phyloP scores from a whole-genome alignment of 192 early-diverging fungal genomes.

The Umbelopsis sp. region DNA sequence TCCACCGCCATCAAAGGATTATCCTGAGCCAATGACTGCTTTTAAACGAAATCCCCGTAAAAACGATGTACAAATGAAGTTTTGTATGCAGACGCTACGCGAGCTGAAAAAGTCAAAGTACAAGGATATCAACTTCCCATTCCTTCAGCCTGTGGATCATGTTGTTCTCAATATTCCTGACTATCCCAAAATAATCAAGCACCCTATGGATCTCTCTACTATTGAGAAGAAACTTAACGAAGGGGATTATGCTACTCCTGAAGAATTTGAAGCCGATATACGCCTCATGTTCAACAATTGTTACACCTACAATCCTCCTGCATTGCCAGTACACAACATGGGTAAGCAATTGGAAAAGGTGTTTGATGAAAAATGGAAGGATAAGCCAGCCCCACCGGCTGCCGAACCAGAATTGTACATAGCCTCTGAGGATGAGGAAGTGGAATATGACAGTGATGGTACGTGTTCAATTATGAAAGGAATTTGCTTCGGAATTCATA shows the following conservation, averaged over 20 bases:
- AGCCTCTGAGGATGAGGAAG: slow-evolving; percentile 22
- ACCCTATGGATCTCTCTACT: slow-evolving; percentile 90
- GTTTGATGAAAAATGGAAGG: slow-evolving; percentile 79
- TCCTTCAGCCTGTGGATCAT: slow-evolving; percentile 85
- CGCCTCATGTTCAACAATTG: slow-evolving; percentile 88
- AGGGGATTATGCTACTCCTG: slow-evolving; percentile 60
- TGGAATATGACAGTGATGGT: slow-evolving; percentile 19
- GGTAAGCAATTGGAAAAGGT: slow-evolving; percentile 72
- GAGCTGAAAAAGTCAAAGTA: slow-evolving; percentile 73
- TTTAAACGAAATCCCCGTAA: slow-evolving; percentile 36
- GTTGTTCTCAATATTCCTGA: slow-evolving; percentile 82
- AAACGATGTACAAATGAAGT: slow-evolving; percentile 61
- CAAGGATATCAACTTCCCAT: slow-evolving; percentile 70
- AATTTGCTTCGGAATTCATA: neutral
- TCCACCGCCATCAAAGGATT: slow-evolving; percentile 58
- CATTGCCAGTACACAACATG: slow-evolving; percentile 68
- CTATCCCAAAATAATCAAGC: slow-evolving; percentile 82
- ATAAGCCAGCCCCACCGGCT: slow-evolving; percentile 29
- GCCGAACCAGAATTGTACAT: slow-evolving; percentile 18
- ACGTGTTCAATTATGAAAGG: neutral
- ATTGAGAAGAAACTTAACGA: slow-evolving; percentile 69
- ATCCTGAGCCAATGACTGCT: slow-evolving; percentile 41
- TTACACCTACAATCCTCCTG: slow-evolving; percentile 75
- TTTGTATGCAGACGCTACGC: slow-evolving; percentile 59
- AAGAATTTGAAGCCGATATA: slow-evolving; percentile 77